phyloP scores from a whole-genome alignment of 345 rosid species.

The Syzygium grande region DNA sequence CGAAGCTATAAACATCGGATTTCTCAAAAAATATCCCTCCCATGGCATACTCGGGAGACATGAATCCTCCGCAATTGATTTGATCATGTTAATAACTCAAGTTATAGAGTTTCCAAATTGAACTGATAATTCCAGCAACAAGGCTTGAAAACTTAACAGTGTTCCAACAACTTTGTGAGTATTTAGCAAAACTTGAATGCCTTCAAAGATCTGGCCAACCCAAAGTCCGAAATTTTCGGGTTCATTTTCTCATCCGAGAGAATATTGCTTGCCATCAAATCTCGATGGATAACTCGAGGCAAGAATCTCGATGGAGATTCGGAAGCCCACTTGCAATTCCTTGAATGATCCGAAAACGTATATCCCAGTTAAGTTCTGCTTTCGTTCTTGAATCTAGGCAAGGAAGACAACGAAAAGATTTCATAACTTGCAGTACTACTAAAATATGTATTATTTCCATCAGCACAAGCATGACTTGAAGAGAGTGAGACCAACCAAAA shows the following conservation, averaged over 20 bases:
- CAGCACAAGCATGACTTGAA: neutral
- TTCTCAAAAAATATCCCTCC: neutral
- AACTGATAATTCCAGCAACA: neutral
- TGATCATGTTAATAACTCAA: neutral
- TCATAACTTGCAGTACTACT: fast-evolving
- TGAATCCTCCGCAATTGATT: neutral
- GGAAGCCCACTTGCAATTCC: neutral
- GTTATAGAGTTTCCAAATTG: neutral
- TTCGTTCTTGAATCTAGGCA: slow-evolving; percentile 8
- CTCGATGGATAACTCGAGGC: no score
- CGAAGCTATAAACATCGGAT: slow-evolving; percentile 7
- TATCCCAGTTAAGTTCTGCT: slow-evolving; percentile 14
- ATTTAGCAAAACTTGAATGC: neutral
- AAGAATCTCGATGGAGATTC: no score
- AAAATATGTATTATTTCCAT: neutral
- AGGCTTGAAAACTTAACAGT: neutral
- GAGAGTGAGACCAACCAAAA: neutral
- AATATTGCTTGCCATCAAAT: neutral
- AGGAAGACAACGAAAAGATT: neutral
- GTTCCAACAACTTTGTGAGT: slow-evolving; percentile 20
- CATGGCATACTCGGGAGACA: slow-evolving; percentile 7
- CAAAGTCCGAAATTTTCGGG: neutral
- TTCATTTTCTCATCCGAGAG: no score
- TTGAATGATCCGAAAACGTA: slow-evolving; percentile 8
- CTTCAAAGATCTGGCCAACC: neutral